These are phyloP conservation scores for Scutellaria baicalensis DNA, from an alignment of 257 asterid genomes.

Conservation along the genomic window DNA sequence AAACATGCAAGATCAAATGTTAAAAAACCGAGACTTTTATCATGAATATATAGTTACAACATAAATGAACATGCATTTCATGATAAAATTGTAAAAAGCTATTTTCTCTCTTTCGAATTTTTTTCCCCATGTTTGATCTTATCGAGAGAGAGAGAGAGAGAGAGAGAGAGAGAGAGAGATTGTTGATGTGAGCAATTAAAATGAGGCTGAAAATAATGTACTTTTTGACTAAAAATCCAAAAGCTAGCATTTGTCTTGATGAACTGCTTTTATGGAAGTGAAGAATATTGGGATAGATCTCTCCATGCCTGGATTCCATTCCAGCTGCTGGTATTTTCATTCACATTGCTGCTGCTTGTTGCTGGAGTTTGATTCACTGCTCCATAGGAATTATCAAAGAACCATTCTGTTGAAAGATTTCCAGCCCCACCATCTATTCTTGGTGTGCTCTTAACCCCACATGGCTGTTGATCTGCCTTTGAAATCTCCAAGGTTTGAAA, in stretches of 20 bases:
- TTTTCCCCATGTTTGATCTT: neutral
- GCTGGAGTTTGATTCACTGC: slow-evolving; percentile 27
- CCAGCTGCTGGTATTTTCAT: slow-evolving; percentile 42
- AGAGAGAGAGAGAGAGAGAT: neutral
- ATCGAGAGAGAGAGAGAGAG: neutral
- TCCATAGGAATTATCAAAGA: slow-evolving; percentile 43
- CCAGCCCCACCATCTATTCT: slow-evolving; percentile 33
- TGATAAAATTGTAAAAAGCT: neutral
- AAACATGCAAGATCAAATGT: neutral
- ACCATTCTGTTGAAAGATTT: slow-evolving; percentile 61
- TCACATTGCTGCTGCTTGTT: slow-evolving; percentile 22
- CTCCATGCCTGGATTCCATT: slow-evolving; percentile 59
- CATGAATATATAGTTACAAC: neutral
- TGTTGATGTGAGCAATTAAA: neutral
- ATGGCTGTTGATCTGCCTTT: slow-evolving; percentile 4
- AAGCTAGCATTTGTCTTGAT: neutral
- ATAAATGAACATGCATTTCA: neutral
- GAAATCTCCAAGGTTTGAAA: slow-evolving; percentile 53
- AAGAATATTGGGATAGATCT: slow-evolving; percentile 45
- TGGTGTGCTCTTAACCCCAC: neutral
- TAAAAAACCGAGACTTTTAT: neutral
- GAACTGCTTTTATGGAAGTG: slow-evolving; percentile 29
- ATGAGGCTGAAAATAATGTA: neutral
- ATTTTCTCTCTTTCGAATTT: neutral
- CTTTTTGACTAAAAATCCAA: neutral